These are phyloP conservation scores for Gossypium longicalyx DNA, from an alignment of 345 rosid species.

Conservation along the genomic window DNA sequence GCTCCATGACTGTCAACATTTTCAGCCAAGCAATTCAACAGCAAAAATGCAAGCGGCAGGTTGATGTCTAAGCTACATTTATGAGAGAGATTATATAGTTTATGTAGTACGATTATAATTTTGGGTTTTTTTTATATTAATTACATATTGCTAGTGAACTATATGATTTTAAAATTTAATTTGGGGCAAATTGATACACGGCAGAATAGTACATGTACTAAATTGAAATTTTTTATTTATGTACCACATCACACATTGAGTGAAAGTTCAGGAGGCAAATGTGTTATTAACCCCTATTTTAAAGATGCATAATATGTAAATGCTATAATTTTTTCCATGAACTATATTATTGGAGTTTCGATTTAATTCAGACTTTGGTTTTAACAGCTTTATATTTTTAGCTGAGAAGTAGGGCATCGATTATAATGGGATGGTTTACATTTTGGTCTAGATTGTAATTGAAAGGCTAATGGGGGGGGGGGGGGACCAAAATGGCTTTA, in stretches of 20 bases:
- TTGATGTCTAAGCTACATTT: constrained; percentile 33
- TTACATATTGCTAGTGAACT: too few species aligned
- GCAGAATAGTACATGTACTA: too few species aligned
- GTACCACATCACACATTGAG: too few species aligned
- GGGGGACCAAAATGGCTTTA: constrained; percentile 42
- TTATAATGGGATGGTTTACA: background rate
- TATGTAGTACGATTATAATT: background rate
- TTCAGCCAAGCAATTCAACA: constrained; percentile 15
- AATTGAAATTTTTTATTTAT: too few species aligned
- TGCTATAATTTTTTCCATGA: too few species aligned
- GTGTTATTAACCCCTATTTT: too few species aligned
- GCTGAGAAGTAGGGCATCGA: background rate
- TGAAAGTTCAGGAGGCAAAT: too few species aligned
- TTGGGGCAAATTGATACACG: too few species aligned
- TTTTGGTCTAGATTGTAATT: background rate
- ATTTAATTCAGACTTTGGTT: too few species aligned
- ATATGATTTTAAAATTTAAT: too few species aligned
- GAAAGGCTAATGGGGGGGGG: constrained; percentile 34
- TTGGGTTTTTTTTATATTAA: background rate
- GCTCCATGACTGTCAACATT: constrained; percentile 44
- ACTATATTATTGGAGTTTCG: too few species aligned
- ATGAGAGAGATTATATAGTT: background rate
- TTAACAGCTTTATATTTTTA: background rate
- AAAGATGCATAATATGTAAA: too few species aligned
- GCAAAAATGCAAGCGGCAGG: constrained; percentile 51